A percentile compares a stretch with the other conserved stretches of the same genome.
Conservation (phyloP, 2,329 filamentous ascomycete species). For the Pseudocercospora eumusae region DNA sequence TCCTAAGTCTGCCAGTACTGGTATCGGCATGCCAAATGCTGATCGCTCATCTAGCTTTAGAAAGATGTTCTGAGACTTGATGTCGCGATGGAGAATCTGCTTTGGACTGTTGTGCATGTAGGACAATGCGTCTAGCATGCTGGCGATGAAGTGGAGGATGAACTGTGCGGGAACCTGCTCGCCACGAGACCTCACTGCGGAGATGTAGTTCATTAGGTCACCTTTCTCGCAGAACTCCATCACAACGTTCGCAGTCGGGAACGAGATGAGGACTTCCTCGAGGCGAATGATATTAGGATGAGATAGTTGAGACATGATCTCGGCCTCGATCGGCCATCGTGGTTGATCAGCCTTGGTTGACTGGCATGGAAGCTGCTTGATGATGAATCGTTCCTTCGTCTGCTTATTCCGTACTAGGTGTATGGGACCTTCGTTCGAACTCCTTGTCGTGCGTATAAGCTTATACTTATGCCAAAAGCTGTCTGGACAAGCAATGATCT, state of each 20-base stretch:
- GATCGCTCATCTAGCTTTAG: neutral
- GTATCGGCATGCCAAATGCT: constrained; percentile 10
- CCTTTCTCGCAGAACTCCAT: constrained; percentile 29
- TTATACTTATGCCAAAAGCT: constrained; percentile 14
- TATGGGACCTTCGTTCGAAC: constrained; percentile 15
- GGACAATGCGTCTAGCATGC: constrained; percentile 28
- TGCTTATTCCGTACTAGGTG: constrained; percentile 16
- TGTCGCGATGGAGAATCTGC: constrained; percentile 16
- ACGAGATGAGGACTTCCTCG: neutral
- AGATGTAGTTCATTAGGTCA: constrained; percentile 24
- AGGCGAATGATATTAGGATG: constrained; percentile 23
- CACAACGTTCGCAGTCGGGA: constrained; percentile 11
- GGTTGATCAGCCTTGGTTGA: neutral
- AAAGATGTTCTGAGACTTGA: constrained; percentile 22
- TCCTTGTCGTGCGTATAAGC: constrained; percentile 11
- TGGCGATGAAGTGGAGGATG: constrained; percentile 27
- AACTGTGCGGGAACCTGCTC: constrained; percentile 21
- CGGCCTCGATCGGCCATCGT: constrained; percentile 15
- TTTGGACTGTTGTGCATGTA: constrained; percentile 27
- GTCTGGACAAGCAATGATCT: neutral
- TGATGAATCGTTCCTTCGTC: constrained; percentile 17
- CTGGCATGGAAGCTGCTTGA: constrained; percentile 20
- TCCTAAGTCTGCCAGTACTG: constrained; percentile 19
- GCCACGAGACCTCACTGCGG: neutral
- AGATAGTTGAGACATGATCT: constrained; percentile 4